Base-by-base conservation (phyloP, 352 stramenopile genomes). In the Globisporangium cystogenes region DNA sequence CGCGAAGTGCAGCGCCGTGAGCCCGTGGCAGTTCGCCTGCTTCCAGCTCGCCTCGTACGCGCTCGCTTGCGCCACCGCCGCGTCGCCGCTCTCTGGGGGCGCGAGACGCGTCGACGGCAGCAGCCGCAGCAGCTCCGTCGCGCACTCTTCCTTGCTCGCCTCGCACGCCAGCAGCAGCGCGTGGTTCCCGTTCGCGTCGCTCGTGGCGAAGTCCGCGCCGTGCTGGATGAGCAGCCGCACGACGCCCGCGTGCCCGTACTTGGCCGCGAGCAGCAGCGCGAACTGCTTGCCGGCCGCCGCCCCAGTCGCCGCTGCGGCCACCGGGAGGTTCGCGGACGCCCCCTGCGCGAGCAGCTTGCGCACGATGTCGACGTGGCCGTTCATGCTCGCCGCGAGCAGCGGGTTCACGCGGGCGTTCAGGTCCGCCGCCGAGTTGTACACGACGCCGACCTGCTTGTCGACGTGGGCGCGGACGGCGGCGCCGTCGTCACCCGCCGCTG, bases 201-300 rank as follows among this genome's bases (percentile, higher is more conserved):
- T 53, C 24, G 69, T 59, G 2, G 23, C 51, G 10, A 63, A 65
- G 31, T 76, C 64, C 2, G 76, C 76, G 4, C 62, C 55, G 43
- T 66, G 59, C 40, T 71, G 60, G 41, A 98, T 60, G 16, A 98
- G 72, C 11, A 76, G 49, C n/a, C 72, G 45, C 20, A 95, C 79
- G 44, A 95, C 81, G 14, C 76, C 74, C n/a, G 84, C 60, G 60
- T 98, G 89, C 20, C 95, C 96, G 54, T 95, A 96, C 67, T 95
- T 88, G 7, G 86, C 82, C 15, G 93, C 95, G 5, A 98, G 79
- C 62, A 98, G 81, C 18, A 98, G 75, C 16, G 86, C 85, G 49
- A 62, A 71, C 43, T 75, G 69, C 24, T 52, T 64, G 11, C 53
- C 53, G 7, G 58, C 61, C 8, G 46, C 52, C 4, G 62, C 27